Base-by-base conservation (phyloP, 2,329 filamentous ascomycete genomes). In the Clarireedia monteithiana region DNA sequence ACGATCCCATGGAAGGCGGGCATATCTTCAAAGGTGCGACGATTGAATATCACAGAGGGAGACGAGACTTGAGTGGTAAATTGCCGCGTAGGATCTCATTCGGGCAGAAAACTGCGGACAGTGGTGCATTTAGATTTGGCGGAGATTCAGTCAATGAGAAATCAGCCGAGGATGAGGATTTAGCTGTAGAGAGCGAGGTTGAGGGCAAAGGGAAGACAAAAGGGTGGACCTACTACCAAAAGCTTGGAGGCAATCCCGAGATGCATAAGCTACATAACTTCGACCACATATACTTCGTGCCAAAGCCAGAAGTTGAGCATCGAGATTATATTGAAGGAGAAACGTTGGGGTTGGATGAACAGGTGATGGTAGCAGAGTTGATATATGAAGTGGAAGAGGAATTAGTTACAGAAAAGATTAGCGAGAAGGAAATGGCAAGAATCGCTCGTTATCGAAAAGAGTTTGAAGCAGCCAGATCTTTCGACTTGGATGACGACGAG, bases 251-350 rank as follows among this genome's bases (percentile, higher is more conserved):
- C 6, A 36, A 58, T 38, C 51, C 55, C 1, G 17, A 34, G 9
- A 52, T 46, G 39, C 58, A 58, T 30, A 40, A 55, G 20, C 14
- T 46, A 15, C 47, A 52, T 36, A 42, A 47, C 14, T 46, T 59
- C 12, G 55, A 56, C 30, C 46, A 59, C 24, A 23, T 52, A n/a
- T 36, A 50, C 5, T 59, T 57, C 27, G 24, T 49, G 3, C 45
- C 30, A 5, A 54, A 44, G 17, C 42, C 52, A 26, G 27, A 50
- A 27, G 36, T 50, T 23, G 46, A 42, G 10, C 53, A 50, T 40
- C 45, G 46, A 26, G 53, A 55, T 17, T 50, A 50, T 24, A 24
- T 55, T 14, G 46, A 48, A 38, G 53, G 47, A 14, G 47, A 55
- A 15, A 27, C 20, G 4, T 5, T 10, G 5, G 17, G 24, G 1